phyloP scores from a whole-genome alignment of 164 flowering plant species.

The Stephania yunnanensis region DNA sequence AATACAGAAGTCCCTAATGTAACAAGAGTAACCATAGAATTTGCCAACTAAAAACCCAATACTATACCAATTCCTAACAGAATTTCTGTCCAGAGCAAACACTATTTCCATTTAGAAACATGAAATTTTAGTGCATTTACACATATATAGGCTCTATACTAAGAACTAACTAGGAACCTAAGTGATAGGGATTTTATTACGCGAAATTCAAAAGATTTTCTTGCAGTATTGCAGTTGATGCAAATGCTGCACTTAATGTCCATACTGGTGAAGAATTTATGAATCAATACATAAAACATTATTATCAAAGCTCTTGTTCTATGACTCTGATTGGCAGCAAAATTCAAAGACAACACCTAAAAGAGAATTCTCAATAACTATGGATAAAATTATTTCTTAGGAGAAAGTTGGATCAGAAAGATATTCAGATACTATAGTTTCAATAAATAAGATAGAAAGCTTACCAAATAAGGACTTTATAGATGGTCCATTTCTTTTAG shows the following conservation, averaged over 20 bases:
- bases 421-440: neutral
- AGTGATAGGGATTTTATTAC: neutral
- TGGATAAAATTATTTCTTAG: neutral
- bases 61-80: neutral
- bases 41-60: neutral
- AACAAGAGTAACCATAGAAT: no score
- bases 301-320: neutral
- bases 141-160: neutral
- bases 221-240: neutral
- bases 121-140: neutral
- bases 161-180: neutral
- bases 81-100: neutral
- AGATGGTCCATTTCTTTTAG: slow-evolving; percentile 67
- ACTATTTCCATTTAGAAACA: no score
- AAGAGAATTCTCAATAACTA: neutral
- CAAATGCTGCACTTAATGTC: neutral
- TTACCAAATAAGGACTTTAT: slow-evolving; percentile 84
- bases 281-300: neutral
- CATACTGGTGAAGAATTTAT: neutral
- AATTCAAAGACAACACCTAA: neutral
- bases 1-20: no score
- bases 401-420: neutral
- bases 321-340: neutral
- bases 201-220: neutral
- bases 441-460: slow-evolving; percentile 1